Evolutionary conservation across 208 protist species (phyloP), one percentile per base, ranked within the genome.

Genomic region (Herpetomonas muscarum): DNA sequence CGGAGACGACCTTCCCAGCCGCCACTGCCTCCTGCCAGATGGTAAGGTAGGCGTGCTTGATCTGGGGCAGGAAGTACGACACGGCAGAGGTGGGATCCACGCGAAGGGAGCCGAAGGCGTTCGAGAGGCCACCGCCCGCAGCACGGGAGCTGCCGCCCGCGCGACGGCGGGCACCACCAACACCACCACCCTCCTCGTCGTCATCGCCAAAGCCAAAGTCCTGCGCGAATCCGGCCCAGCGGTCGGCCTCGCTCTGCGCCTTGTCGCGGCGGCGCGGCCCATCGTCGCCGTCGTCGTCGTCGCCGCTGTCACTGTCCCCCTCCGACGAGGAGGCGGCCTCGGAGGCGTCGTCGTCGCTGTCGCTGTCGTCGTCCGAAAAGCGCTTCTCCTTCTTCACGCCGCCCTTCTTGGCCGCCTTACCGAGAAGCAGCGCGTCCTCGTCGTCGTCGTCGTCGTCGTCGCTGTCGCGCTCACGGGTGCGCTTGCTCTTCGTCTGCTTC

Each of bases 51-150:
- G 76, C 41, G 58, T 87, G 68, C 41, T 63, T 59, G 30, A 87
- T 87, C 63, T 85, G 67, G 26, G 74, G 64, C 24, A 92, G 48
- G 55, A 77, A 86, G 0, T 65, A 65, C 10, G 61, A 17, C 6
- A 78, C 70, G 60, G 66, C 61, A 24, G 79, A 73, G 29, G 67
- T 67, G 44, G 49, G 19, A 1, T 51, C 32, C 6, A 55, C 26
- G 21, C 32, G 13, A 17, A 76, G 42, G 0, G 61, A 60, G 3
- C 44, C 45, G 42, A 66, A 42, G 44, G 44, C 30, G 29, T 7
- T 29, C 15, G 54, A 21, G 19, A 50, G 19, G 42, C 24, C 53
- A 55, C 17, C 30, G 13, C 30, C 26, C 34, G 22, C 57, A 46
- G 51, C 17, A 19, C 42, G 29, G 25, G 30, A 31, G 15, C 22